Percentiles rank a stretch among this genome's conserved stretches.
Conservation (phyloP, 768 basidiomycete species). For the Pisolithus albus region DNA sequence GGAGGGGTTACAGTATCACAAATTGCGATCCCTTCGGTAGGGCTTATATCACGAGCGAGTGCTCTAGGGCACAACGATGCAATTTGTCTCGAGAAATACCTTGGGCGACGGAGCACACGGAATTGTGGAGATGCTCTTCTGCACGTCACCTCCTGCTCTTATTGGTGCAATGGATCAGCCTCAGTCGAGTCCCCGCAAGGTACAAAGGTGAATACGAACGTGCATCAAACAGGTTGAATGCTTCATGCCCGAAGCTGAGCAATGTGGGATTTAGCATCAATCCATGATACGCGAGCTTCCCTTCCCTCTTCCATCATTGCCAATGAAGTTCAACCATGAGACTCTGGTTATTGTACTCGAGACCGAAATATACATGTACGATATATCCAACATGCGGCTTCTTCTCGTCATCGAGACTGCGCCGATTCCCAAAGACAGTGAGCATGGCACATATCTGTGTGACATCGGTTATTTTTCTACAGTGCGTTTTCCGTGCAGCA, state of each 20-base stretch:
- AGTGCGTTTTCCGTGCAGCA: conserved; percentile 40
- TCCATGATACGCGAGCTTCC: conserved; percentile 98
- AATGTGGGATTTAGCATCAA: conserved; percentile 57
- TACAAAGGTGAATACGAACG: conserved; percentile 99
- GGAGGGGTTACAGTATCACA: conserved; percentile 93
- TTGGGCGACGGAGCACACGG: conserved; percentile 89
- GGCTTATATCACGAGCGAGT: conserved; percentile 90
- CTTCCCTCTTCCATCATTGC: conserved; percentile 92
- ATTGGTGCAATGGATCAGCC: conserved; percentile 95
- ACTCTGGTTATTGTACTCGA: conserved; percentile 94
- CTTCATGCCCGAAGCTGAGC: neutral
- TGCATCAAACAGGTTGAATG: conserved; percentile 25
- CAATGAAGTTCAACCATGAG: conserved; percentile 93
- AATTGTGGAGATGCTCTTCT: conserved; percentile 99
- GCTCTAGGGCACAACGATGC: neutral
- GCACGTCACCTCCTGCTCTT: conserved; percentile 93
- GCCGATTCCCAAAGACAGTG: conserved; percentile 92
- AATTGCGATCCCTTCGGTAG: conserved; percentile 98
- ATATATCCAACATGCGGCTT: conserved; percentile 97
- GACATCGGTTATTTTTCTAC: conserved; percentile 3
- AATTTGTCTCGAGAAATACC: neutral
- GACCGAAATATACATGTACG: conserved; percentile 97
- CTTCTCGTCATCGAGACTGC: conserved; percentile 96
- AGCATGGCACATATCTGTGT: conserved; percentile 6
- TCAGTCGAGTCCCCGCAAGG: conserved; percentile 80